Conservation (phyloP, 768 basidiomycete species). For the Boletus bicolor region DNA sequence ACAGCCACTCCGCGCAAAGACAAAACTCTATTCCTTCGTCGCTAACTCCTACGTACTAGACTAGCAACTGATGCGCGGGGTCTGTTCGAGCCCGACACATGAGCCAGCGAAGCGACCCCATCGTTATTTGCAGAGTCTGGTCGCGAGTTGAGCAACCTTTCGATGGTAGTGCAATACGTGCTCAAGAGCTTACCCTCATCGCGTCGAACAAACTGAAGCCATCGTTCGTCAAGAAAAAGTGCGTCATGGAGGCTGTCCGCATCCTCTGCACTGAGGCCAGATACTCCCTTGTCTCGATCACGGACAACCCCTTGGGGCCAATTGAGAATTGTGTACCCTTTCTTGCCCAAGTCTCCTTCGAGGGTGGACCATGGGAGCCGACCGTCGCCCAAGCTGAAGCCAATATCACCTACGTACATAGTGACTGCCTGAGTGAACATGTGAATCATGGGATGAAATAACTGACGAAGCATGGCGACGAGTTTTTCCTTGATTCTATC, state of each 20-base stretch:
- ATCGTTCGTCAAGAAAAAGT: not conserved
- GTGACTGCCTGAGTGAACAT: too few relatives aligned
- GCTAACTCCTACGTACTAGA: too few relatives aligned
- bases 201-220: constrained; percentile 1
- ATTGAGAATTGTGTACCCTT: constrained; percentile 3
- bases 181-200: not conserved
- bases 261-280: constrained; percentile 4
- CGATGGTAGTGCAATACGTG: not conserved
- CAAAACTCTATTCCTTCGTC: too few relatives aligned
- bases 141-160: not conserved
- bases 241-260: constrained; percentile 2
- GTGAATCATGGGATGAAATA: not conserved
- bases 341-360: not conserved
- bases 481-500: constrained; percentile 2
- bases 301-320: constrained; percentile 6
- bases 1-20: too few relatives aligned
- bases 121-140: not conserved
- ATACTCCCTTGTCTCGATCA: constrained; percentile 1
- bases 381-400: not conserved
- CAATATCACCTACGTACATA: not conserved
- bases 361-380: constrained; percentile 15
- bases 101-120: too few relatives aligned
- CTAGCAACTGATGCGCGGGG: too few relatives aligned
- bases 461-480: constrained; percentile 10
- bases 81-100: not conserved